Conservation (phyloP, 768 basidiomycete genomes). For the Melanogaster broomeanus region DNA sequence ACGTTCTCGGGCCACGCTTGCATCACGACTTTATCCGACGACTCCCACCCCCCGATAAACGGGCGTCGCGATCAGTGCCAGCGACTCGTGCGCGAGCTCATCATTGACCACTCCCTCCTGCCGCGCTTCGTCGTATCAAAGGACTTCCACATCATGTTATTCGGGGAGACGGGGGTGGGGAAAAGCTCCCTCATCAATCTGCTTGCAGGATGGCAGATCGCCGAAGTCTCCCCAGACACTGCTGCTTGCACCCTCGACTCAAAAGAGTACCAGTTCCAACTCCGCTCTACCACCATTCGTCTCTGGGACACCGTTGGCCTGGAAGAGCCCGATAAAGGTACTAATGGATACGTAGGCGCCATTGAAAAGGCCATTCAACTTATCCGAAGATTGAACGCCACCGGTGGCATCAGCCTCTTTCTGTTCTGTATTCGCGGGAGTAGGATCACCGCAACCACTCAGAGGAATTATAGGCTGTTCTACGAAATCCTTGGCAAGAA, state of each 20-base stretch:
- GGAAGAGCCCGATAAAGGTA: conserved; percentile 21
- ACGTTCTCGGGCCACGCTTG: conserved; percentile 38
- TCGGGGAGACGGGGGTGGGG: conserved; percentile 42
- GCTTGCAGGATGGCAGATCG: conserved; percentile 33
- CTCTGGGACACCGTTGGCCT: conserved; percentile 37
- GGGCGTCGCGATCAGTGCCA: conserved; percentile 22
- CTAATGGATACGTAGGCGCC: conserved; percentile 23
- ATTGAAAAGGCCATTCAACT: conserved; percentile 31
- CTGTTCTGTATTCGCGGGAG: conserved; percentile 35
- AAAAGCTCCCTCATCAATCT: conserved; percentile 40
- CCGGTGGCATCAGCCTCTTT: conserved; percentile 32
- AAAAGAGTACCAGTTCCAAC: conserved; percentile 26
- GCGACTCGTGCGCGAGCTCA: conserved; percentile 18
- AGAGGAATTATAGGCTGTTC: conserved; percentile 37
- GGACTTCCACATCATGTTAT: conserved; percentile 38
- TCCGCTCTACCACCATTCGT: conserved; percentile 19
- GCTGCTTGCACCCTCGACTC: conserved; percentile 33
- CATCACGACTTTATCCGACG: conserved; percentile 33
- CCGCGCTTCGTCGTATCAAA: conserved; percentile 17
- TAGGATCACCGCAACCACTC: conserved; percentile 27
- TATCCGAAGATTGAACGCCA: conserved; percentile 26
- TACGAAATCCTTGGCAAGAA: conserved; percentile 40
- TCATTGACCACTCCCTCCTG: conserved; percentile 13
- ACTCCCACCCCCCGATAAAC: conserved; percentile 18
- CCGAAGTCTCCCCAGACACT: conserved; percentile 26